These are phyloP conservation scores for Zymoseptoria tritici DNA, from an alignment of 2,329 filamentous ascomycete genomes.

Conservation along the genomic window DNA sequence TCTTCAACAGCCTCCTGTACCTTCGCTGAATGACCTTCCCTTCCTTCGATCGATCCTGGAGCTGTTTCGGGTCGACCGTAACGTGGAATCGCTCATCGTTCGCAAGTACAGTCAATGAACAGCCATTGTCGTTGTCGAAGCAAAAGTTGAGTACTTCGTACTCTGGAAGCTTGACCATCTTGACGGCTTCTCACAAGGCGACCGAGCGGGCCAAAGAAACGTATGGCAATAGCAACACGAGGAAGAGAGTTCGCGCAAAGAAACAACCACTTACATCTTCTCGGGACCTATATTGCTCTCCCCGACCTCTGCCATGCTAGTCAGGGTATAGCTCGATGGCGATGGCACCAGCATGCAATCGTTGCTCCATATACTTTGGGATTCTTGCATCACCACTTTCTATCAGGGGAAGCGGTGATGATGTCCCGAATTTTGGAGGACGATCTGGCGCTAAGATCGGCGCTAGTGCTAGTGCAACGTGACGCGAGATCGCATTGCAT, in stretches of 20 bases:
- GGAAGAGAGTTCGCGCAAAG: background rate
- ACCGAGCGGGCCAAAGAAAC: background rate
- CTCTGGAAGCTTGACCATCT: slow-evolving; percentile 15
- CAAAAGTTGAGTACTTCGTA: slow-evolving; percentile 29
- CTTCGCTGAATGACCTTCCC: slow-evolving; percentile 15
- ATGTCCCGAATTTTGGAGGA: background rate
- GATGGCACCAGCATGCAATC: background rate
- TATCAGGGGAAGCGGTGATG: background rate
- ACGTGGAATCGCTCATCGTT: slow-evolving; percentile 28
- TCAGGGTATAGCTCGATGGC: background rate
- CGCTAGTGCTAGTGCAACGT: background rate
- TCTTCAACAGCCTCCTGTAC: slow-evolving; percentile 20
- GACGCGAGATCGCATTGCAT: background rate
- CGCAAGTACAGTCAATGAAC: slow-evolving; percentile 26
- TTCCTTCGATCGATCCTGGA: slow-evolving; percentile 16
- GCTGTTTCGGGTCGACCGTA: slow-evolving; percentile 22
- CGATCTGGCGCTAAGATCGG: background rate
- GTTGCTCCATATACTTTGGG: background rate
- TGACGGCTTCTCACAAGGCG: background rate
- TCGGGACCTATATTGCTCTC: background rate
- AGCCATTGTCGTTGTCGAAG: slow-evolving; percentile 26
- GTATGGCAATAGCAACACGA: background rate
- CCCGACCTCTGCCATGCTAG: background rate
- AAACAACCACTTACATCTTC: background rate
- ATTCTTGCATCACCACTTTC: slow-evolving; percentile 1